Conservation (phyloP, 2,329 filamentous ascomycete species). For the Colletotrichum magnum region DNA sequence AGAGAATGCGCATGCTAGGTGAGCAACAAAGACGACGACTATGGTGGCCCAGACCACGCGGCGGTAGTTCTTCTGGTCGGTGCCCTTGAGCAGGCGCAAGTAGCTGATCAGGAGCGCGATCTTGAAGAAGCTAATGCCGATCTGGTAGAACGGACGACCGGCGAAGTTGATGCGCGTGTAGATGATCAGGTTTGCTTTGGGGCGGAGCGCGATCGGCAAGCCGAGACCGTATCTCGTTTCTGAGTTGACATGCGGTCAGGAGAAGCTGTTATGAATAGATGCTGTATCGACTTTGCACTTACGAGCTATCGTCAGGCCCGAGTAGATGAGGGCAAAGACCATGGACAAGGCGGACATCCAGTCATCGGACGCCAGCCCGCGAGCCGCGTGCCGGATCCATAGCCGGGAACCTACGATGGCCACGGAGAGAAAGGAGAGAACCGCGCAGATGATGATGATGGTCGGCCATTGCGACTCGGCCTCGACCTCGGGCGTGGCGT, state of each 20-base stretch:
- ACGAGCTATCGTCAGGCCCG: constrained; percentile 65
- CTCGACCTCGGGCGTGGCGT: constrained; percentile 63
- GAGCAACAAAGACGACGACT: constrained; percentile 58
- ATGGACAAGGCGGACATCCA: constrained; percentile 57
- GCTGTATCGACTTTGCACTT: constrained; percentile 42
- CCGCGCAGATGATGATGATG: constrained; percentile 64
- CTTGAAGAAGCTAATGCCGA: constrained; percentile 71
- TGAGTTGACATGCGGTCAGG: constrained; percentile 41
- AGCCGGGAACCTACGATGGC: constrained; percentile 58
- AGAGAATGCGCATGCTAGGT: constrained; percentile 63
- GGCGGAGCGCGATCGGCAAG: constrained; percentile 59
- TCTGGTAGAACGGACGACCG: constrained; percentile 67
- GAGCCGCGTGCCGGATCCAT: constrained; percentile 56
- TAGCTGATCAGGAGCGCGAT: constrained; percentile 68
- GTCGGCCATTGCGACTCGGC: constrained; percentile 61
- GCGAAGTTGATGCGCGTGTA: constrained; percentile 67
- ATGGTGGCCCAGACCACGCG: constrained; percentile 61
- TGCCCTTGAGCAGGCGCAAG: constrained; percentile 64
- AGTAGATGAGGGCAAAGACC: constrained; percentile 64
- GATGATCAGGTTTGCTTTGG: constrained; percentile 56
- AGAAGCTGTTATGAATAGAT: neutral
- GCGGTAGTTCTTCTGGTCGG: constrained; percentile 60
- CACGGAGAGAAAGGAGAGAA: constrained; percentile 59
- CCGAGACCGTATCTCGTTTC: constrained; percentile 69
- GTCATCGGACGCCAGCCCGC: constrained; percentile 64